Conservation (phyloP, 306 rosid genomes). For the Betula pendula region DNA sequence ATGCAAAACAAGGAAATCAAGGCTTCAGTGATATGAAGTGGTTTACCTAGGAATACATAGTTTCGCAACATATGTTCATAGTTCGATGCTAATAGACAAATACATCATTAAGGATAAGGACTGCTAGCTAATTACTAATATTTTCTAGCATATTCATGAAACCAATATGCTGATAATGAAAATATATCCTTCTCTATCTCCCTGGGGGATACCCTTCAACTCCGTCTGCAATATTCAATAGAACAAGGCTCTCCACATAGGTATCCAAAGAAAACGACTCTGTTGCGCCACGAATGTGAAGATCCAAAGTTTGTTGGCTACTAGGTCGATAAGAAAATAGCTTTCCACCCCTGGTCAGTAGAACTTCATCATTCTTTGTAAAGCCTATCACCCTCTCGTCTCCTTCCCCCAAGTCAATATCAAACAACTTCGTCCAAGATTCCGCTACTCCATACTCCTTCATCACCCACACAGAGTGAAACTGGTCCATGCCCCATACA, state of each 20-base stretch:
- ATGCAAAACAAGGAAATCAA: too few species aligned
- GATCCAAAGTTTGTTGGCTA: not conserved
- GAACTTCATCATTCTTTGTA: not conserved
- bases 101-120: too few species aligned
- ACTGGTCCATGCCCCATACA: rapidly evolving
- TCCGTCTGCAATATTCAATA: not conserved
- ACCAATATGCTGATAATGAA: slow-evolving; percentile 85
- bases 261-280: not conserved
- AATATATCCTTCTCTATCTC: slow-evolving; percentile 90
- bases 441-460: not conserved
- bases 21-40: too few species aligned
- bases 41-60: too few species aligned
- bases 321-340: not conserved
- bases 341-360: not conserved
- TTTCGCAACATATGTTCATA: too few species aligned
- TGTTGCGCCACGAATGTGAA: not conserved
- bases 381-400: not conserved
- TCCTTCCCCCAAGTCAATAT: not conserved
- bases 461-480: not conserved
- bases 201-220: slow-evolving; percentile 36
- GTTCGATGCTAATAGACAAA: too few species aligned
- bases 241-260: not conserved
- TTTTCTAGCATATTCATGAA: too few species aligned
- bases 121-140: too few species aligned
- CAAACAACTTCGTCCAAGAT: not conserved